Conservation (phyloP, 768 basidiomycete genomes). For the Russula foetens region DNA sequence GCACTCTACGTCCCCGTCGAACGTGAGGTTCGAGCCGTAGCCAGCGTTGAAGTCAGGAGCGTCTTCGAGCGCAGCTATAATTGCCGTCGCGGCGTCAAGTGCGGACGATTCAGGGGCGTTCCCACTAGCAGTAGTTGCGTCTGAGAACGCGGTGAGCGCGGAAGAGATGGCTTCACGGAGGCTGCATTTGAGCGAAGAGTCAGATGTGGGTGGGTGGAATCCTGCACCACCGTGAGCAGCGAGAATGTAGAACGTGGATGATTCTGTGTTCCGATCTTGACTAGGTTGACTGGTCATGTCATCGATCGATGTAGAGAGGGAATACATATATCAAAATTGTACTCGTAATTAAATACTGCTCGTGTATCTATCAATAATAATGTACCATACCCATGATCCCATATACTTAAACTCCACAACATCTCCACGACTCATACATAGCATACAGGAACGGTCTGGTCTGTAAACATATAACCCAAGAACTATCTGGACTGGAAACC, state of each 20-base stretch:
- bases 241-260: conserved; percentile 26
- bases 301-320: not conserved
- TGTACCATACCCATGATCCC: conserved; percentile 4
- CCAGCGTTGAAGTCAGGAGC: conserved; percentile 32
- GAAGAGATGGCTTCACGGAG: conserved; percentile 43
- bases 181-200: conserved; percentile 38
- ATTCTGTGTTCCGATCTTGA: not conserved
- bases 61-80: not conserved
- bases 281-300: too few relatives aligned
- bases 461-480: not conserved
- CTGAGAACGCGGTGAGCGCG: conserved; percentile 30
- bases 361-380: not conserved
- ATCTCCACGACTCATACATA: not conserved
- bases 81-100: not conserved
- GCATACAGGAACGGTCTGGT: not conserved
- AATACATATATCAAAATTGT: not conserved
- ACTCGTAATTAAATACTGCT: conserved; percentile 4
- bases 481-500: not conserved
- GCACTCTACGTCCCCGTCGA: conserved; percentile 71
- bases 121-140: not conserved
- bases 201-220: conserved; percentile 35
- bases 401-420: not conserved
- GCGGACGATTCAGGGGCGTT: not conserved
- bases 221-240: conserved; percentile 80
- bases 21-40: conserved; percentile 69